Evolutionary conservation across 1,139 yeast genomes (phyloP).

Genomic region (Hanseniaspora uvarum): DNA sequence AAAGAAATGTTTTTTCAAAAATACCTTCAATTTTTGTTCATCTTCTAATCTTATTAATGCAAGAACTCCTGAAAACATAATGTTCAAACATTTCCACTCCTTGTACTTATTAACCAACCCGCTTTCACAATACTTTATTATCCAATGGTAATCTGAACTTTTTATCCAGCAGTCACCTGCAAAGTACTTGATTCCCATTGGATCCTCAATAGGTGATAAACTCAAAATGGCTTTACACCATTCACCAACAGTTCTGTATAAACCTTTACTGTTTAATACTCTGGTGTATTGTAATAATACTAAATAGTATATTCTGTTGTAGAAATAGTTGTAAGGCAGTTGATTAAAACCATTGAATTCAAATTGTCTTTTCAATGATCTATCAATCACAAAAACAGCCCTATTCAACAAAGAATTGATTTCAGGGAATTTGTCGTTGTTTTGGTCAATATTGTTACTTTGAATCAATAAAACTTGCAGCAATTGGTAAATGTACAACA

Average conservation of each 20-base stretch:
- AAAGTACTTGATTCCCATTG: slow-evolving; percentile 71
- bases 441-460: slow-evolving; percentile 21
- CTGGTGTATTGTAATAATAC: slow-evolving; percentile 63
- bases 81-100: slow-evolving; percentile 65
- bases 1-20: slow-evolving; percentile 10
- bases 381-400: slow-evolving; percentile 68
- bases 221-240: slow-evolving; percentile 63
- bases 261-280: slow-evolving; percentile 65
- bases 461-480: slow-evolving; percentile 10
- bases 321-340: slow-evolving; percentile 63
- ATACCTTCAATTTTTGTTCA: slow-evolving; percentile 4
- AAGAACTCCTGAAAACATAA: slow-evolving; percentile 25
- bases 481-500: slow-evolving; percentile 11
- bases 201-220: slow-evolving; percentile 70
- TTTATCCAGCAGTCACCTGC: slow-evolving; percentile 69
- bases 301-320: slow-evolving; percentile 68
- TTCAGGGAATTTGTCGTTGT: slow-evolving; percentile 33
- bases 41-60: slow-evolving; percentile 7
- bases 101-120: slow-evolving; percentile 48
- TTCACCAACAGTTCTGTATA: slow-evolving; percentile 63
- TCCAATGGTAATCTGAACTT: slow-evolving; percentile 54
- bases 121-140: slow-evolving; percentile 46
- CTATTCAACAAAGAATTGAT: slow-evolving; percentile 65
- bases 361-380: slow-evolving; percentile 44
- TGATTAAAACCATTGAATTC: slow-evolving; percentile 53